Conservation (phyloP, 441 rosid species). For the Adansonia madagascariensis region DNA sequence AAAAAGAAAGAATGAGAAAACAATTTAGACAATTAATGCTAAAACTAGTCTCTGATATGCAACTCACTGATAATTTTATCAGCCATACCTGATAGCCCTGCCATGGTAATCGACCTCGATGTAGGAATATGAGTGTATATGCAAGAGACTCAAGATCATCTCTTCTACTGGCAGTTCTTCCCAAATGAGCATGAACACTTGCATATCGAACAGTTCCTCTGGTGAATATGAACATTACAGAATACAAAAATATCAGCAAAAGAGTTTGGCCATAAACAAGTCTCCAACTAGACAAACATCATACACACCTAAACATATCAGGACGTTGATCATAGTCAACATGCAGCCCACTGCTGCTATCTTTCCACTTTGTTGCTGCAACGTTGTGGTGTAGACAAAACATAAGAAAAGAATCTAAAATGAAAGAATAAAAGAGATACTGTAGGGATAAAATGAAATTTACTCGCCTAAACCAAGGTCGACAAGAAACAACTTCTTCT, state of each 20-base stretch:
- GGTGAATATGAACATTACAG: slow-evolving; percentile 24
- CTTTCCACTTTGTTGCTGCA: slow-evolving; percentile 98
- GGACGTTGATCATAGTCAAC: slow-evolving; percentile 99
- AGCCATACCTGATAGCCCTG: slow-evolving; percentile 92
- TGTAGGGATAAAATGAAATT: slow-evolving; percentile 20
- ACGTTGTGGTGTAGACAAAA: slow-evolving; percentile 24
- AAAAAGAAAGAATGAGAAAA: slow-evolving; percentile 12
- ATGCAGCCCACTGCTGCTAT: slow-evolving; percentile 74
- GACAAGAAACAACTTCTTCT: slow-evolving; percentile 92
- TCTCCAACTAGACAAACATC: slow-evolving; percentile 22
- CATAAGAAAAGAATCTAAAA: slow-evolving; percentile 23
- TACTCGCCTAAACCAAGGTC: slow-evolving; percentile 89
- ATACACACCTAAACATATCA: slow-evolving; percentile 88
- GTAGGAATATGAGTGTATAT: slow-evolving; percentile 88
- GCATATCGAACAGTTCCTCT: slow-evolving; percentile 99
- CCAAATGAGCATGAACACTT: slow-evolving; percentile 97
- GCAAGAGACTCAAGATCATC: slow-evolving; percentile 99
- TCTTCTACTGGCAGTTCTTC: slow-evolving; percentile 96
- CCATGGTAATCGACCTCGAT: slow-evolving; percentile 96
- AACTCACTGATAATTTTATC: not conserved
- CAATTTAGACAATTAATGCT: not conserved
- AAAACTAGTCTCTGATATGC: not conserved
- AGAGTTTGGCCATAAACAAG: slow-evolving; percentile 11
- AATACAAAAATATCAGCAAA: slow-evolving; percentile 21
- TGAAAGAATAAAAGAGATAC: not conserved